These are phyloP conservation scores for Neurospora sp. DNA, from an alignment of 495 filamentous ascomycete species.

Conservation along the genomic window DNA sequence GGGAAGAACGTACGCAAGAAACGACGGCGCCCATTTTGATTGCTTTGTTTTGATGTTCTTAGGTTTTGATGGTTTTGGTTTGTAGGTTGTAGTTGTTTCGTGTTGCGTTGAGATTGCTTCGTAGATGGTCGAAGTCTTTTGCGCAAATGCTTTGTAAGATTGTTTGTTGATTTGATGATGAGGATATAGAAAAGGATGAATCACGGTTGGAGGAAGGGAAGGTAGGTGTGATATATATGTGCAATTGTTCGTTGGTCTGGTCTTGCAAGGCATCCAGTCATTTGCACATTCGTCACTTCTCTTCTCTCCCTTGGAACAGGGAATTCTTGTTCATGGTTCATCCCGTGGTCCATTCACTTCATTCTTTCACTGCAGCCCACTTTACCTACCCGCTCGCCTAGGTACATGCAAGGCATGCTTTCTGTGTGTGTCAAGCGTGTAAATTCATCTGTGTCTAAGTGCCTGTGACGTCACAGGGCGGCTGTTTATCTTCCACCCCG, in stretches of 20 bases:
- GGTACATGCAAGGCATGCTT: background rate
- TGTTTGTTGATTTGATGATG: conserved; percentile 1
- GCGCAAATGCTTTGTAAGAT: background rate
- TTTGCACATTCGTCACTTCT: background rate
- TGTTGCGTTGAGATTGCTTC: conserved; percentile 1
- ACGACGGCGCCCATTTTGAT: conserved; percentile 86
- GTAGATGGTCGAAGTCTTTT: conserved; percentile 1
- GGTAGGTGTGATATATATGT: background rate
- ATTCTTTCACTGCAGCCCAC: background rate
- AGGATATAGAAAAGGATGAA: background rate
- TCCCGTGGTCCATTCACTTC: background rate
- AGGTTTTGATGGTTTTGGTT: conserved; percentile 12
- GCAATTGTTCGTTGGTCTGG: background rate
- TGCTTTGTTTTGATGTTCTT: background rate
- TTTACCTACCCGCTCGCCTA: background rate
- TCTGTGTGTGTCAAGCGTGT: background rate
- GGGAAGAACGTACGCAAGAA: conserved; percentile 68
- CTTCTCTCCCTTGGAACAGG: background rate
- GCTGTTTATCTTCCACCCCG: background rate
- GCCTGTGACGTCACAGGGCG: background rate
- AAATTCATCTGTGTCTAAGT: background rate
- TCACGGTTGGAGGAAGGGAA: background rate
- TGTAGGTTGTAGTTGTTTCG: conserved; percentile 3
- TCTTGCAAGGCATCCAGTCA: background rate
- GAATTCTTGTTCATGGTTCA: background rate